Base-by-base conservation (phyloP, 2,329 filamentous ascomycete species). In the Verticillium nubilum region DNA sequence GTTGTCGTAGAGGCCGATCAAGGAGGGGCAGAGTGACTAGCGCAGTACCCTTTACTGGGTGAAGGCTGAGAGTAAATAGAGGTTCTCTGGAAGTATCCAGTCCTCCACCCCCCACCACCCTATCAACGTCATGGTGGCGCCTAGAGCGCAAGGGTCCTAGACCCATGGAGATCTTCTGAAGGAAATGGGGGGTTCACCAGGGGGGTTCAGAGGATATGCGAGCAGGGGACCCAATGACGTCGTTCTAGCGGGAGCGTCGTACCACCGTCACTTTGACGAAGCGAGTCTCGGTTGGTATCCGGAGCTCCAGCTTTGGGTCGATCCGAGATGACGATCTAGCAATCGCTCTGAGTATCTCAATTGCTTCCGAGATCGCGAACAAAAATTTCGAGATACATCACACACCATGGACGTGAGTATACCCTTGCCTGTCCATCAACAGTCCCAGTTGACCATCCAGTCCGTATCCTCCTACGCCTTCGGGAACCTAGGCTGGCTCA, bases 401-500 rank as follows among this genome's bases (percentile, higher is more conserved):
- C 33, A 13, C n/a, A 12, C 19, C 42, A 50, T 25, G 19, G 42
- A 50, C 42, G 42, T 50, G 19, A 13, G 19, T 50, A 19, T 25
- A n/a, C 7, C 42, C n/a, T 9, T 10, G 7, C 42, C 6, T 25
- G 2, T 25, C 6, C n/a, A 3, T 10, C n/a, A 25, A 7, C 19
- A 5, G 29, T 17, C 12, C 42, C 19, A 12, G 19, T 19, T 50
- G 25, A 50, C 19, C 42, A 13, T 50, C 9, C 58, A 84, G 81
- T 74, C 79, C 59, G 73, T 82, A 64, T 77, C 80, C 58, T 67
- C 75, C 15, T 85, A 81, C 69, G 80, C 75, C 66, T 77, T 80
- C 69, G 76, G 77, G 54, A 82, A 80, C 59, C 73, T 81, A 53
- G 78, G 73, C 66, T 85, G 81, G 82, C 74, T 84, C 58, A 63